Base-by-base conservation (phyloP, 2,329 filamentous ascomycete species). In the Myrmaecium sp. region DNA sequence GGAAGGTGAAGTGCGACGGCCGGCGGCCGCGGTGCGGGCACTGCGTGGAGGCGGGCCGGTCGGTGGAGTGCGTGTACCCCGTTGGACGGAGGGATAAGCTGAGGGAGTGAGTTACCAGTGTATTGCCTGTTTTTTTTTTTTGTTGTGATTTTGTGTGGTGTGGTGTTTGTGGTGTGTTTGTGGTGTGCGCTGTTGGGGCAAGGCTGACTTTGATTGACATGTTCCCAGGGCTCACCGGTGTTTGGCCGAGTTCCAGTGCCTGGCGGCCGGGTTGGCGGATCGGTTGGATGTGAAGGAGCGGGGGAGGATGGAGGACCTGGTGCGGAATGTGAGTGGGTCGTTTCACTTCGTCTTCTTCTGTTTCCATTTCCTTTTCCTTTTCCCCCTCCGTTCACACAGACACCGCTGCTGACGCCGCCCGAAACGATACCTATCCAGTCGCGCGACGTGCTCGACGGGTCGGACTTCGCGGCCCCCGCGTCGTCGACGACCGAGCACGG, bases 1-100 rank as follows among this genome's bases (percentile, higher is more conserved):
- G 49, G 13, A 54, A 54, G 30, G 44, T 51, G 32, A 52, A 48
- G 23, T 54, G 50, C 35, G 45, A 46, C 35, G 50, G 50, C 4
- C 34, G 30, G 14, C 41, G 37, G 14, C 50, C 51, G 3, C 20
- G 27, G 13, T 54, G 50, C 33, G 34, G 40, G 7, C 45, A 50
- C 16, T 55, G 51, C 29, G 29, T 29, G 14, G 39, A 43, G 7
- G n/a, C n/a, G n/a, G n/a, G n/a, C n/a, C 40, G 39, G 26, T 29
- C 35, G 6, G 20, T 39, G 4, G 17, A 35, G 2, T 55, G 51
- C 31, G 33, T 42, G 14, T 54, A 55, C 36, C 33, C 35, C 8
- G 41, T 43, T 16, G 45, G 38, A 13, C 47, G 50, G 22, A 44
- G 47, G 26, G 48, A 54, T 28, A 31, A 40, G 3, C 33, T 47